Evolutionary conservation across 176 grass and related monocot species (phyloP).

Genomic region (Elaeis guineensis): DNA sequence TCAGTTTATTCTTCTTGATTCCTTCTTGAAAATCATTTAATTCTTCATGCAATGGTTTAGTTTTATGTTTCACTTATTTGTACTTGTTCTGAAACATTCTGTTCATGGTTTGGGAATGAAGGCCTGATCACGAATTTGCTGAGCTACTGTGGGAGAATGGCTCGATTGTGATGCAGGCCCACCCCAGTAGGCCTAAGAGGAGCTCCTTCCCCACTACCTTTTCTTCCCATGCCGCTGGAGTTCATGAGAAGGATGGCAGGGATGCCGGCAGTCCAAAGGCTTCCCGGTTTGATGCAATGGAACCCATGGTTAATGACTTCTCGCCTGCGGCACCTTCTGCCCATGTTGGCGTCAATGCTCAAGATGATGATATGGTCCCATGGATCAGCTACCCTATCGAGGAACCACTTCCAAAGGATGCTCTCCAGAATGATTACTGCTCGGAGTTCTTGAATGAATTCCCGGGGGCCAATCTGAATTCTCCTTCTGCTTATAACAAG

Average conservation of each 20-base stretch:
- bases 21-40: background rate
- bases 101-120: background rate
- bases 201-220: background rate
- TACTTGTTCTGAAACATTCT: no score
- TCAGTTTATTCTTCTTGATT: background rate
- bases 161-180: conserved; percentile 14
- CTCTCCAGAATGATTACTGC: conserved; percentile 7
- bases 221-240: background rate
- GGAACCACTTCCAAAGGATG: background rate
- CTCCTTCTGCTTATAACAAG: conserved; percentile 1
- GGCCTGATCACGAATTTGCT: conserved; percentile 24
- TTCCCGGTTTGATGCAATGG: conserved; percentile 1
- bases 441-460: conserved; percentile 23
- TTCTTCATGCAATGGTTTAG: no score
- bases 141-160: conserved; percentile 33
- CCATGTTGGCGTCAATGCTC: background rate
- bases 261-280: background rate
- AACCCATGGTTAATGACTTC: background rate
- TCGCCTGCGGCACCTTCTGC: conserved; percentile 6
- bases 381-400: conserved; percentile 26
- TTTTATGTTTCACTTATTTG: background rate
- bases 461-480: background rate
- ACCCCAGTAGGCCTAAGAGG: conserved; percentile 10
- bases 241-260: conserved; percentile 9
- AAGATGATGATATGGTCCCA: conserved; percentile 9